Percentiles rank a stretch among this genome's conserved stretches.
These are phyloP conservation scores for Onygenales sp. DNA, from an alignment of 2,329 filamentous ascomycete genomes.

Conservation along the genomic window DNA sequence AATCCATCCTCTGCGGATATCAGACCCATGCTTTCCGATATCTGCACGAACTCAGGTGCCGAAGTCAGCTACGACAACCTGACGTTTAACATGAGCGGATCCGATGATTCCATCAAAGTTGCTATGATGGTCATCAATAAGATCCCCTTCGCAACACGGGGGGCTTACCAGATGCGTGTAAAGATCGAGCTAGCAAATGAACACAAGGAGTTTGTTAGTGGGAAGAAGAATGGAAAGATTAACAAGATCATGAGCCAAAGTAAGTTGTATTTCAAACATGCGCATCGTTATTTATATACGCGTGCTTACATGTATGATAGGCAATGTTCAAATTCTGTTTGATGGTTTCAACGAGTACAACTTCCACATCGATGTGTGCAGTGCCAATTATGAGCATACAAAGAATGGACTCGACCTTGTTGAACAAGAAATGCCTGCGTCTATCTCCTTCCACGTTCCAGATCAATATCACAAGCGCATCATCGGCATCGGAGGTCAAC, in stretches of 20 bases:
- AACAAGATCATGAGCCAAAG: conserved; percentile 99
- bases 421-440: conserved; percentile 98
- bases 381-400: conserved; percentile 83
- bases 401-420: conserved; percentile 87
- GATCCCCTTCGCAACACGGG: conserved; percentile 76
- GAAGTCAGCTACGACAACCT: conserved; percentile 92
- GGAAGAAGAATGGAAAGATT: conserved; percentile 99
- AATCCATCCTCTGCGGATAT: conserved; percentile 60
- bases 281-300: background rate
- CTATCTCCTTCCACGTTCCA: conserved; percentile 97
- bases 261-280: conserved; percentile 25
- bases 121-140: conserved; percentile 92
- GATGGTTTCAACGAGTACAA: conserved; percentile 99
- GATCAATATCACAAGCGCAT: conserved; percentile 99
- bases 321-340: conserved; percentile 97
- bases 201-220: conserved; percentile 98
- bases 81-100: conserved; percentile 88
- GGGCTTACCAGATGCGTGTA: conserved; percentile 86
- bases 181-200: conserved; percentile 99
- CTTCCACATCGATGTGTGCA: conserved; percentile 98
- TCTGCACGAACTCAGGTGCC: conserved; percentile 91
- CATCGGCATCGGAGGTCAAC: conserved; percentile 94
- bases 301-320: conserved; percentile 29
- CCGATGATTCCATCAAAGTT: conserved; percentile 90
- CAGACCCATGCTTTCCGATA: conserved; percentile 83